Evolutionary conservation across 495 filamentous ascomycete genomes (phyloP).

Genomic region (Neurospora sp.): DNA sequence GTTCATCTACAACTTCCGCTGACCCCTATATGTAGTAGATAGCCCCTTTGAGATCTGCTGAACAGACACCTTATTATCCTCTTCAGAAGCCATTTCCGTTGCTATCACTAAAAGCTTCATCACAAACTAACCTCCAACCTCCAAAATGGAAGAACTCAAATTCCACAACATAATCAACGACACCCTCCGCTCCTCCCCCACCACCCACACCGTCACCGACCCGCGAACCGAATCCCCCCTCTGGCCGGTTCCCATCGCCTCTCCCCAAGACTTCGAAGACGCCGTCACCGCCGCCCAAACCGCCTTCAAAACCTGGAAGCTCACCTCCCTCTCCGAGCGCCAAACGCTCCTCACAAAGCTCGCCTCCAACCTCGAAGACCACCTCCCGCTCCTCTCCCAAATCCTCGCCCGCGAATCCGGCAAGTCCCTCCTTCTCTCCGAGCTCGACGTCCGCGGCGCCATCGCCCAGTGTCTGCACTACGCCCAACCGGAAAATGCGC

Average conservation of each 20-base stretch:
- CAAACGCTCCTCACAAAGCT: slow-evolving; percentile 46
- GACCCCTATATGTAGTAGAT: background rate
- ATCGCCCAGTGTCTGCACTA: slow-evolving; percentile 14
- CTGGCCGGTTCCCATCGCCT: slow-evolving; percentile 36
- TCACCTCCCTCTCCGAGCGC: slow-evolving; percentile 36
- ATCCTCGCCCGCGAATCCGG: slow-evolving; percentile 17
- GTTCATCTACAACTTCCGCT: background rate
- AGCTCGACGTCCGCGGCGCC: slow-evolving; percentile 19
- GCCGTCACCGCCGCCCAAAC: slow-evolving; percentile 35
- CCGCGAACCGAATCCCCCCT: slow-evolving; percentile 39
- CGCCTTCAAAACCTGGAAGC: slow-evolving; percentile 37
- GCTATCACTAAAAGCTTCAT: background rate
- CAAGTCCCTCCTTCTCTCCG: background rate
- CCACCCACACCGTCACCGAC: slow-evolving; percentile 31
- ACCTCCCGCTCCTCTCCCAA: slow-evolving; percentile 25
- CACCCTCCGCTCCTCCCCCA: slow-evolving; percentile 24
- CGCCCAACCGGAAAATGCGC: background rate
- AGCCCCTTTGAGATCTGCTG: too few species aligned
- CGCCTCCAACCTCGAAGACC: slow-evolving; percentile 26
- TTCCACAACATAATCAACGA: slow-evolving; percentile 40
- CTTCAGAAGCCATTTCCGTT: background rate
- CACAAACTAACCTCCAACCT: background rate
- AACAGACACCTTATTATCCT: background rate
- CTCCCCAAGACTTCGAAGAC: slow-evolving; percentile 37
- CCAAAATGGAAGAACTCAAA: background rate